These are phyloP conservation scores for Ramalina peruviana DNA, from an alignment of 495 filamentous ascomycete species.

Conservation along the genomic window DNA sequence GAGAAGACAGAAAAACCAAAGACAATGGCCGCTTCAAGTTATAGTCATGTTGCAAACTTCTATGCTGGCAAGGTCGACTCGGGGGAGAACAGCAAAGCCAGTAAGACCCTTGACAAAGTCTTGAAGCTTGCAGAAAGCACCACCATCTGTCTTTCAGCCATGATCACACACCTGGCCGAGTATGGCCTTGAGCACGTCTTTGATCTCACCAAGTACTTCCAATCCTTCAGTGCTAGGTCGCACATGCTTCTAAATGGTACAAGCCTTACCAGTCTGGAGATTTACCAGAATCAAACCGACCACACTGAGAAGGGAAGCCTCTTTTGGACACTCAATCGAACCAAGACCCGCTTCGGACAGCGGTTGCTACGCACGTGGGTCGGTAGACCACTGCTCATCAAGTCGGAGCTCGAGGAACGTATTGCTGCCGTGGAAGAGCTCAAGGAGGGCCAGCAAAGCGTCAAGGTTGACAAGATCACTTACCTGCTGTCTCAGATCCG, in stretches of 20 bases:
- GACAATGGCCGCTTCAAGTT: constrained; percentile 68
- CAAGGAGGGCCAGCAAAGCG: constrained; percentile 46
- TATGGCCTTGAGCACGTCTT: constrained; percentile 96
- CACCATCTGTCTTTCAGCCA: constrained; percentile 84
- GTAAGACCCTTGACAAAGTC: constrained; percentile 67
- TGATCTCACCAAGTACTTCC: constrained; percentile 92
- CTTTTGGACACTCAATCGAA: constrained; percentile 92
- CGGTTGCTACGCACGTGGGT: constrained; percentile 89
- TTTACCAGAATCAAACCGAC: constrained; percentile 93
- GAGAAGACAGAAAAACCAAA: constrained; percentile 66
- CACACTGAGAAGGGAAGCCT: constrained; percentile 74
- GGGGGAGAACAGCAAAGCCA: constrained; percentile 33
- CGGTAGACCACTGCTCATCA: constrained; percentile 77
- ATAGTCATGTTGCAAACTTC: constrained; percentile 85
- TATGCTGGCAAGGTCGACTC: constrained; percentile 77
- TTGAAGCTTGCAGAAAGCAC: constrained; percentile 72
- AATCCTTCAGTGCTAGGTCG: constrained; percentile 84
- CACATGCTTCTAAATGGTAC: constrained; percentile 97
- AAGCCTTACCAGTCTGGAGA: constrained; percentile 83
- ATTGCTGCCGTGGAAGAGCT: constrained; percentile 83
- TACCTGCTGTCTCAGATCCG: constrained; percentile 54
- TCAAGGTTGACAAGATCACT: constrained; percentile 58
- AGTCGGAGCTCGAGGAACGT: constrained; percentile 62
- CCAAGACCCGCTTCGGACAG: constrained; percentile 78
- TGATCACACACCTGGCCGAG: constrained; percentile 89